These are phyloP conservation scores for Amanita pallidorosea DNA, from an alignment of 768 basidiomycete species.

Conservation along the genomic window DNA sequence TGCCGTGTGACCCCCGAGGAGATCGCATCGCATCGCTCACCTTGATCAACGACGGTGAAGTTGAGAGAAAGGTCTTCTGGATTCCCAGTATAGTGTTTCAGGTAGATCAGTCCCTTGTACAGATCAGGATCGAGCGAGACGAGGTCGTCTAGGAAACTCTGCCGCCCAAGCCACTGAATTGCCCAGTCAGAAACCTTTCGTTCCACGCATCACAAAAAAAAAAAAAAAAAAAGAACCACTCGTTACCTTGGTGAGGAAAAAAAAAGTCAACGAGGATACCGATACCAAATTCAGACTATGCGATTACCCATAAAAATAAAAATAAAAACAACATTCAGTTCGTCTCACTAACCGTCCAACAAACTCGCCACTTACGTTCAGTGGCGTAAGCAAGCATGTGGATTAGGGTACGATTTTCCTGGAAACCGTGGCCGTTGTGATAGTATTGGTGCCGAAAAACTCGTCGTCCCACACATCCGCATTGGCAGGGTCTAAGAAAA, in stretches of 20 bases:
- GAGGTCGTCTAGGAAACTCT: constrained; percentile 89
- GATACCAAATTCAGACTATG: constrained; percentile 88
- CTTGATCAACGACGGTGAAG: constrained; percentile 82
- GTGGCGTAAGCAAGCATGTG: constrained; percentile 86
- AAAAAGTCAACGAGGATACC: constrained; percentile 93
- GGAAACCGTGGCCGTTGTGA: constrained; percentile 15
- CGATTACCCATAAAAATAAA: too few relatives aligned
- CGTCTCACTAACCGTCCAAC: background rate
- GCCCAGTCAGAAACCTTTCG: background rate
- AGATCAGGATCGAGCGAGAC: constrained; percentile 85
- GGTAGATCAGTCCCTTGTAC: constrained; percentile 83
- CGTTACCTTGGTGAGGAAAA: constrained; percentile 80
- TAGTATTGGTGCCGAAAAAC: constrained; percentile 54
- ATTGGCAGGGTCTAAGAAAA: constrained; percentile 38
- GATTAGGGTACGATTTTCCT: constrained; percentile 92
- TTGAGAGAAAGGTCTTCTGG: constrained; percentile 84
- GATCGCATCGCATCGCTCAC: constrained; percentile 32
- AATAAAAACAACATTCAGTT: background rate
- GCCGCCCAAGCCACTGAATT: constrained; percentile 80
- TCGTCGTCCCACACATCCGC: constrained; percentile 81
- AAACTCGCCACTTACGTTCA: constrained; percentile 44
- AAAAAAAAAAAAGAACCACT: background rate
- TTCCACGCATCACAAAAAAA: background rate
- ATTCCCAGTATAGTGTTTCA: constrained; percentile 85
- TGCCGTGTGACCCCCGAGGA: background rate